These are phyloP conservation scores for Euphorbia tirucalli DNA, from an alignment of 345 rosid species.

Conservation along the genomic window DNA sequence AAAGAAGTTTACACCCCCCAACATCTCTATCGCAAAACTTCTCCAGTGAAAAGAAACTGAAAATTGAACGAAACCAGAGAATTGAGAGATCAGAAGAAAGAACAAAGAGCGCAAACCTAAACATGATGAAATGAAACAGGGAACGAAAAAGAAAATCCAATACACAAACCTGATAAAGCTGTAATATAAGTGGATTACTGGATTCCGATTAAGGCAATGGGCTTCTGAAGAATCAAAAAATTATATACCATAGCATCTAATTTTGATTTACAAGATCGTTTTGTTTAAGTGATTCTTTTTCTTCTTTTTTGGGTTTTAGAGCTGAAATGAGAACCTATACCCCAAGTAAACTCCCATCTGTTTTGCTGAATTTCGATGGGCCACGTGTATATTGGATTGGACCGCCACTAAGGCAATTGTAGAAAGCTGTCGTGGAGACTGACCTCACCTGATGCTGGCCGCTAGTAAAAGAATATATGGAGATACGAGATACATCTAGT, in stretches of 20 bases:
- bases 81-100: background rate
- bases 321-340: background rate
- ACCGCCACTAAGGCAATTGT: background rate
- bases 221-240: background rate
- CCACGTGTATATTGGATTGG: conserved; percentile 8
- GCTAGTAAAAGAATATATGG: no score
- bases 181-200: background rate
- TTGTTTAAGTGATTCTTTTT: no score
- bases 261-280: background rate
- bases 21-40: background rate
- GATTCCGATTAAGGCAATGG: background rate
- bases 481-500: no score
- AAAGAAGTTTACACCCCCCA: no score
- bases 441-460: background rate
- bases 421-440: background rate
- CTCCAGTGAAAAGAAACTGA: background rate
- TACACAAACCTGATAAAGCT: conserved; percentile 9
- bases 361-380: background rate
- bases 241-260: conserved; percentile 3
- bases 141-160: background rate
- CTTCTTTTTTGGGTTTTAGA: background rate
- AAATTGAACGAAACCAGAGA: background rate
- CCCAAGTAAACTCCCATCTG: background rate
- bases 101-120: conserved; percentile 9
- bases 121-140: conserved; percentile 2